phyloP scores from a whole-genome alignment of 208 protist genomes.

The Trypanosoma boissoni region DNA sequence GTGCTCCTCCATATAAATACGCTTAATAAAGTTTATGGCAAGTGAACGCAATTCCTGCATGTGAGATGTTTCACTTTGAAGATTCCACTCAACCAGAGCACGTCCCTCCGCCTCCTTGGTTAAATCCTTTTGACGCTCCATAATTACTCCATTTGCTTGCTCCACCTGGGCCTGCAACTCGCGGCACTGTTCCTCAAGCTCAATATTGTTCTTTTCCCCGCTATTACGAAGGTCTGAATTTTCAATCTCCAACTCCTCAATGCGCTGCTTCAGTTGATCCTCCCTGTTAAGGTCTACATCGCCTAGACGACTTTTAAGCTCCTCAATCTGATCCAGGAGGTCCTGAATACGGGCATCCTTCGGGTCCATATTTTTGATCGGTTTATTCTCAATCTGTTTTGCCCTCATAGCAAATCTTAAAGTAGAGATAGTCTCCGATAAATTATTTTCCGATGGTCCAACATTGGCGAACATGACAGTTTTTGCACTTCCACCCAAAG shows the following conservation, averaged over 20 bases:
- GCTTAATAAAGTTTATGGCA: conserved; percentile 86
- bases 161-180: conserved; percentile 69
- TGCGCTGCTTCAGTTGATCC: conserved; percentile 82
- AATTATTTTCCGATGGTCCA: conserved; percentile 80
- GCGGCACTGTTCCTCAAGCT: conserved; percentile 79
- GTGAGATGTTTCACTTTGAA: conserved; percentile 56
- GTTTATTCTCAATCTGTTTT: conserved; percentile 96
- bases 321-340: conserved; percentile 85
- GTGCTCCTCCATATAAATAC: conserved; percentile 76
- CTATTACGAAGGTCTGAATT: conserved; percentile 75
- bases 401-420: conserved; percentile 84
- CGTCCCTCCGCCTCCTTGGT: conserved; percentile 51
- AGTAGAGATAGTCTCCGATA: conserved; percentile 88
- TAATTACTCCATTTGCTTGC: conserved; percentile 55
- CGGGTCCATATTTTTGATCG: conserved; percentile 92
- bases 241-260: conserved; percentile 91
- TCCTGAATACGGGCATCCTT: conserved; percentile 89
- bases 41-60: conserved; percentile 64
- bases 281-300: conserved; percentile 91
- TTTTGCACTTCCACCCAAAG: conserved; percentile 87
- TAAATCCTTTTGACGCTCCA: conserved; percentile 62
- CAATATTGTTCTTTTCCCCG: conserved; percentile 71
- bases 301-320: conserved; percentile 80
- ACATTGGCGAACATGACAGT: conserved; percentile 93
- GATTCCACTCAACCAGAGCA: conserved; percentile 65